Conservation (phyloP, 2,329 filamentous ascomycete genomes). For the Exophiala oligosperma region DNA sequence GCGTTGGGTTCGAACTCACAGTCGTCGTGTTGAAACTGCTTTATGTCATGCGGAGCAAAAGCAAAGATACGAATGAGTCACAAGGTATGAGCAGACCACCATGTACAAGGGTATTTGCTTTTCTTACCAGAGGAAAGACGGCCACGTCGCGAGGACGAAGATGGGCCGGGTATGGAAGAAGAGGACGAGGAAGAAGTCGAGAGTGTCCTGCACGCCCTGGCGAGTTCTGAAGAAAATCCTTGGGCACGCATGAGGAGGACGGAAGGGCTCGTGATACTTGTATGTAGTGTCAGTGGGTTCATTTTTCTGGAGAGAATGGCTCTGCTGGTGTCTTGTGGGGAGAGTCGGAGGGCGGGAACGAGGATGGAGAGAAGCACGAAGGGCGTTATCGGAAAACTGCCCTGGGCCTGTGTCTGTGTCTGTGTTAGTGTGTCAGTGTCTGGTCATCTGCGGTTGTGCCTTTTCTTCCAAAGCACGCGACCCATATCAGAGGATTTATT, state of each 20-base stretch:
- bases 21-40: not conserved
- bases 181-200: not conserved
- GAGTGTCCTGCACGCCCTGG: conserved; percentile 17
- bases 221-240: conserved; percentile 24
- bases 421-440: no score
- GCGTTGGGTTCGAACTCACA: not conserved
- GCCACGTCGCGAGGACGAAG: conserved; percentile 3
- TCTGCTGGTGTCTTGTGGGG: conserved; percentile 5
- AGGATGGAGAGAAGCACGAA: conserved; percentile 3
- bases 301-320: conserved; percentile 6
- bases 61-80: conserved; percentile 23
- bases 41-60: conserved; percentile 14
- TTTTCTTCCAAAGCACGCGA: not conserved
- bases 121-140: conserved; percentile 20
- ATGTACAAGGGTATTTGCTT: conserved; percentile 7
- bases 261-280: conserved; percentile 12
- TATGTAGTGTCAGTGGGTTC: not conserved
- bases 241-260: conserved; percentile 23
- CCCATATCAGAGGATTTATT: not conserved
- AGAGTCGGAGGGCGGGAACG: not conserved
- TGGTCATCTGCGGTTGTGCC: not conserved
- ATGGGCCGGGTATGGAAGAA: not conserved
- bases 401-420: not conserved
- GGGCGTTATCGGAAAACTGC: conserved; percentile 7
- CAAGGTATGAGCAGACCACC: conserved; percentile 15